Evolutionary conservation across 1,284 basidiomycete genomes (phyloP).

Genomic region (Marasmius fiardii): DNA sequence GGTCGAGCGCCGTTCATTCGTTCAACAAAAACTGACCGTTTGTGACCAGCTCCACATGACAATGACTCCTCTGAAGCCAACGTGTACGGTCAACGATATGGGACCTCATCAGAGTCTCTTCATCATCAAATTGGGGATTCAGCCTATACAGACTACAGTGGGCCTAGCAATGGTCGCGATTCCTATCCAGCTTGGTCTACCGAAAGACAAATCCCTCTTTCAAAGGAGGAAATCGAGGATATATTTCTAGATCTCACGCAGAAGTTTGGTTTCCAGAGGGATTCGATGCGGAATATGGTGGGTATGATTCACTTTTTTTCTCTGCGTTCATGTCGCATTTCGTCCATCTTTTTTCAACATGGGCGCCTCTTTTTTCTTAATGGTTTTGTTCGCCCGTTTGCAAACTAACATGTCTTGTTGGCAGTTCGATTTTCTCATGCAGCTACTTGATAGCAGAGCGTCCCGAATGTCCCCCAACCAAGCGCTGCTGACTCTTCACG

Average conservation of each 20-base stretch:
- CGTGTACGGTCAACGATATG: conserved; percentile 63
- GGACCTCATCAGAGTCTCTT: conserved; percentile 71
- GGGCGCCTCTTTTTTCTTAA: conserved; percentile 4
- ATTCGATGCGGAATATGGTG: conserved; percentile 90
- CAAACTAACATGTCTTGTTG: background rate
- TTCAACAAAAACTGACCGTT: conserved; percentile 22
- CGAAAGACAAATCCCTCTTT: conserved; percentile 91
- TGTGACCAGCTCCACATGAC: conserved; percentile 56
- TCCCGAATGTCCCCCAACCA: conserved; percentile 98
- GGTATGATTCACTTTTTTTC: conserved; percentile 23
- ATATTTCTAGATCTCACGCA: conserved; percentile 97
- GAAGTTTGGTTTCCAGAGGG: conserved; percentile 98
- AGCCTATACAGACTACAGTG: conserved; percentile 61
- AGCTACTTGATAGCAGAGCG: conserved; percentile 92
- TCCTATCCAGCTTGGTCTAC: conserved; percentile 92
- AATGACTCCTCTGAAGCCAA: conserved; percentile 73
- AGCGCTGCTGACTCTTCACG: conserved; percentile 92
- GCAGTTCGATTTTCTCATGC: conserved; percentile 99
- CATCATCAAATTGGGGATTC: conserved; percentile 46
- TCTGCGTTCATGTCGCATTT: conserved; percentile 8
- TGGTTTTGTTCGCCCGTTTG: conserved; percentile 14
- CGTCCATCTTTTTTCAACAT: conserved; percentile 8
- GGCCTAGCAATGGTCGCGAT: conserved; percentile 57
- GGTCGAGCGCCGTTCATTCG: conserved; percentile 13
- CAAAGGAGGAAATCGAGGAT: conserved; percentile 99